Evolutionary conservation across 768 basidiomycete genomes (phyloP).

Genomic region (Glaciozyma martinii): DNA sequence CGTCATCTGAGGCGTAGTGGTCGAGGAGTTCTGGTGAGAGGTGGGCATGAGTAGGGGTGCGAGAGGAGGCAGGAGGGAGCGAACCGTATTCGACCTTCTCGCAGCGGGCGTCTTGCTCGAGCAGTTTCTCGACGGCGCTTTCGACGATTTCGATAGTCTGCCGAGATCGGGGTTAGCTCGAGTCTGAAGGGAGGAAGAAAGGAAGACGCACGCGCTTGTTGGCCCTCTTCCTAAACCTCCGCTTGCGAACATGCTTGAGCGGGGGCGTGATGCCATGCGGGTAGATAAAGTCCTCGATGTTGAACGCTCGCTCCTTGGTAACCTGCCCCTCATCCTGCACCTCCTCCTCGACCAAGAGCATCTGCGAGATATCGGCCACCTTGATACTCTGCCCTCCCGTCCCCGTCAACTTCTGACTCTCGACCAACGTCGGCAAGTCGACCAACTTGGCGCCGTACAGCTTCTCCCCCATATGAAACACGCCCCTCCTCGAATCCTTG

Average conservation of each 20-base stretch:
- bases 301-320: conserved; percentile 58
- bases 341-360: conserved; percentile 70
- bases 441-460: conserved; percentile 86
- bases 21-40: conserved; percentile 61
- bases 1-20: conserved; percentile 45
- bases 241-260: conserved; percentile 75
- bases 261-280: conserved; percentile 94
- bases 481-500: conserved; percentile 84
- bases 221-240: conserved; percentile 82
- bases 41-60: not conserved
- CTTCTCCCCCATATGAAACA: conserved; percentile 74
- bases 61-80: too few species aligned
- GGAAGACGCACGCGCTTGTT: conserved; percentile 58
- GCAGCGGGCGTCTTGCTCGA: conserved; percentile 46
- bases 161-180: too few species aligned
- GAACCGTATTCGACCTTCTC: conserved; percentile 14
- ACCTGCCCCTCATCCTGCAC: conserved; percentile 56
- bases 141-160: conserved; percentile 92
- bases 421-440: conserved; percentile 86
- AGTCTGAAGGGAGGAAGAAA: not conserved
- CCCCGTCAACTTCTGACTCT: conserved; percentile 91
- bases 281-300: conserved; percentile 93
- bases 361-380: conserved; percentile 94
- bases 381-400: conserved; percentile 91
- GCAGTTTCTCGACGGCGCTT: conserved; percentile 76